Base-by-base conservation (phyloP, 2,329 filamentous ascomycete species). In the Aplosporella prunicola region DNA sequence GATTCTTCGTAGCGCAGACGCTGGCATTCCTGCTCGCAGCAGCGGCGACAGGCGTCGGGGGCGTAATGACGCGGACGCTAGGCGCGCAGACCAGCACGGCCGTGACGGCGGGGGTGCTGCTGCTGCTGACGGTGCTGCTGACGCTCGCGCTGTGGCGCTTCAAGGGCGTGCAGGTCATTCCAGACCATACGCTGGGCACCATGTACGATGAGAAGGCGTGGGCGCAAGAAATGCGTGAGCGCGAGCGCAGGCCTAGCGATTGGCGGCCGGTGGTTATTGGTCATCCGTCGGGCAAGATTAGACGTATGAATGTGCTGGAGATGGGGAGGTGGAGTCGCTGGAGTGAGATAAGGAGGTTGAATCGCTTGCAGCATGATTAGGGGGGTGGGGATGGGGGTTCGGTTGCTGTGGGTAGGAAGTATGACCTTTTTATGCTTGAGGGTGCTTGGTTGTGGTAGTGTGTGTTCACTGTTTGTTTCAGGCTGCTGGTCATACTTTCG, bases 211-310 rank as follows among this genome's bases (percentile, higher is more conserved):
- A 38, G 14, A 24, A 17, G 6, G 58, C 53, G 13, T 46, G 46
- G 22, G 53, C 54, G 4, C 55, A 51, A 51, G 42, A 51, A 11
- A 49, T 55, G 34, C 55, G 52, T 29, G 49, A 48, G 15, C 61
- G 70, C 44, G 60, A 69, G 9, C 69, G 71, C 36, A 49, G 47
- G 10, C 42, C 45, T 43, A 66, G 69, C 28, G 71, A 78, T 31
- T 86, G 78, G 80, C 74, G 74, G 41, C 77, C 82, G 1, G 67
- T 78, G 18, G 72, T 86, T 45, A 74, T 85, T 51, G 81, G 82
- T 9, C 80, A 82, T 51, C 80, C 82, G 9, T 75, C 73, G 29
- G 74, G 78, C 31, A 79, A 76, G 56, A 74, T 72, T 50, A 69
- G 82, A 33, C 70, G 78, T 43, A 76, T 87, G 69, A 85, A 75